Conservation (phyloP, 2,329 filamentous ascomycete species). For the Parascedosporium putredinis region DNA sequence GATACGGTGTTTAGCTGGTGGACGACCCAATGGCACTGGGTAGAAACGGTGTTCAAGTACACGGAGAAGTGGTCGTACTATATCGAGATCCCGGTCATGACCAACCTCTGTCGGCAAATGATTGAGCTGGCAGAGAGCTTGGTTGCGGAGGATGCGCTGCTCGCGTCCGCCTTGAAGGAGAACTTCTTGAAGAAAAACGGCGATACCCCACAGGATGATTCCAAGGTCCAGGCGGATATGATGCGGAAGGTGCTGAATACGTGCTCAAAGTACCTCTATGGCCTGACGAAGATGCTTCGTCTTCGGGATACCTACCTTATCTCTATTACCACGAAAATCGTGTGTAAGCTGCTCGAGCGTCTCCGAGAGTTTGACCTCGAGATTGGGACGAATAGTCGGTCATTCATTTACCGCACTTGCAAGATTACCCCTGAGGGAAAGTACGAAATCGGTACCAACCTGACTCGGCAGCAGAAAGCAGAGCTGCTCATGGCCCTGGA, state of each 20-base stretch:
- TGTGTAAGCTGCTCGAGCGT: conserved; percentile 73
- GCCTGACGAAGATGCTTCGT: conserved; percentile 79
- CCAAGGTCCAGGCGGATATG: conserved; percentile 24
- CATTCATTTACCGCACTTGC: conserved; percentile 57
- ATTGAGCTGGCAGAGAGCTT: conserved; percentile 88
- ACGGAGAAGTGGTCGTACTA: conserved; percentile 76
- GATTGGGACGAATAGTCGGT: conserved; percentile 49
- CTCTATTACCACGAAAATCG: conserved; percentile 67
- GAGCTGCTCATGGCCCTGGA: conserved; percentile 59
- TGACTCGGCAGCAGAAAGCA: conserved; percentile 73
- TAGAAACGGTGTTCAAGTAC: conserved; percentile 70
- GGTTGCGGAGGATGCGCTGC: conserved; percentile 74
- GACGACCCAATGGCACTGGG: conserved; percentile 70
- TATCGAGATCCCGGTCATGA: conserved; percentile 69
- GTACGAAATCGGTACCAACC: conserved; percentile 61
- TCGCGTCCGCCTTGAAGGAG: conserved; percentile 55
- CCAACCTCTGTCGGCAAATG: conserved; percentile 85
- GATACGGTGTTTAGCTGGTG: conserved; percentile 67
- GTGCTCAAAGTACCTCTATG: conserved; percentile 19
- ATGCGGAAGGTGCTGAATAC: conserved; percentile 30
- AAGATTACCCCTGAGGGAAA: conserved; percentile 39
- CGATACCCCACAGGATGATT: conserved; percentile 9
- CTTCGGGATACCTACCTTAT: conserved; percentile 82
- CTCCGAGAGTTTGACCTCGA: conserved; percentile 69
- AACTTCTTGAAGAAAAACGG: conserved; percentile 13